These are phyloP conservation scores for Nigrospora osmanthi DNA, from an alignment of 2,329 filamentous ascomycete genomes.

Conservation along the genomic window DNA sequence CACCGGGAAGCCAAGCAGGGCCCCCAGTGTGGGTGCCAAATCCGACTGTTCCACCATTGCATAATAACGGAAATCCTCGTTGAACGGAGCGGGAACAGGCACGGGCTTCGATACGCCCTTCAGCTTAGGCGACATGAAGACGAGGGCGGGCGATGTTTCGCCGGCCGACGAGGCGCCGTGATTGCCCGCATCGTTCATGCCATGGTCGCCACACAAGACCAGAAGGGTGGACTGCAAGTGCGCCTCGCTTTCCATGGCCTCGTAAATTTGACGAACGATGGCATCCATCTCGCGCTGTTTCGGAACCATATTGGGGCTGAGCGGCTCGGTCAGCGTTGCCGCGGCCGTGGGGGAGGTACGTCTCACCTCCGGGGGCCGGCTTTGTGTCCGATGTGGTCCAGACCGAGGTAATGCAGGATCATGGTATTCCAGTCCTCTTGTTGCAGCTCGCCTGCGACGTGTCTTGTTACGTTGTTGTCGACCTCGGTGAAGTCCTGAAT, in stretches of 20 bases:
- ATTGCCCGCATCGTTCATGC: conserved; percentile 99
- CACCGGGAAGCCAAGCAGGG: conserved; percentile 77
- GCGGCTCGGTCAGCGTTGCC: background rate
- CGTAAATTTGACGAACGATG: conserved; percentile 69
- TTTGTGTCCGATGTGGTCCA: conserved; percentile 98
- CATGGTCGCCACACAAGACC: conserved; percentile 86
- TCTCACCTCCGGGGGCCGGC: conserved; percentile 72
- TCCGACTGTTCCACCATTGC: conserved; percentile 86
- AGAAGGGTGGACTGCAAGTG: conserved; percentile 75
- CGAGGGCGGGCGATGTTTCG: conserved; percentile 85
- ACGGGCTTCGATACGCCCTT: conserved; percentile 39
- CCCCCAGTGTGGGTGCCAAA: conserved; percentile 81
- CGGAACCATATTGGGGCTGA: conserved; percentile 78
- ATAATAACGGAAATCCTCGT: conserved; percentile 77
- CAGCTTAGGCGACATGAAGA: conserved; percentile 85
- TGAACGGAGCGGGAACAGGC: conserved; percentile 47
- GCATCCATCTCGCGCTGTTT: conserved; percentile 93
- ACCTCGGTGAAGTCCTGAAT: conserved; percentile 93
- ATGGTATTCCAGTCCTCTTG: conserved; percentile 84
- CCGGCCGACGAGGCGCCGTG: conserved; percentile 91
- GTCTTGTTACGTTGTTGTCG: conserved; percentile 92
- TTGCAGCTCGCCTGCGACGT: conserved; percentile 69
- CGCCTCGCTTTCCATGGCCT: conserved; percentile 59
- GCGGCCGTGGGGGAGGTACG: background rate
- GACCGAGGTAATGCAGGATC: conserved; percentile 89